Evolutionary conservation across 2,329 filamentous ascomycete genomes (phyloP), one percentile per base, ranked within the genome.

Genomic region (Cladorrhinum sp.): DNA sequence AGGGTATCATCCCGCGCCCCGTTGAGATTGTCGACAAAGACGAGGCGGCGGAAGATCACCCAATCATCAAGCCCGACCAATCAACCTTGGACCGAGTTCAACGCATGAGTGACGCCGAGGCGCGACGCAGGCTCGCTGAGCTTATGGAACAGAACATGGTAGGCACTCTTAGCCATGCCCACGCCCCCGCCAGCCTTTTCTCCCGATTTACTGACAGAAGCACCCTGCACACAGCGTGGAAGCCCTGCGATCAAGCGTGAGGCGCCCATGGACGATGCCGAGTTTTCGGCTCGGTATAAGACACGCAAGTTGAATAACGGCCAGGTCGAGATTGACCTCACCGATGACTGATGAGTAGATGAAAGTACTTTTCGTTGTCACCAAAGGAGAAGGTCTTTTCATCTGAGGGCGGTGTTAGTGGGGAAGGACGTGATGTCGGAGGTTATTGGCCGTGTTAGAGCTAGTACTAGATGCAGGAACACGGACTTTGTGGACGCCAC

Each of bases 201-300:
- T 8, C 12, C 36, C 36, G n/a, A n/a, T n/a, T n/a, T n/a, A n/a
- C 36, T 41, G 36, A 29, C 25, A 29, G 25, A 5, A 5, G 4
- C 25, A 5, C 36, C 12, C 16, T 22, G 18, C 16, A 45, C 16
- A 45, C 41, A 45, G 41, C 16, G 6, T 22, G 41, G 41, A 9
- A 5, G 18, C 18, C 41, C 3, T 45, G n/a, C 8, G 16, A 41
- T 45, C 6, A 45, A 45, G 16, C 41, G 41, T 29, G 25, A 69
- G 72, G 50, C 72, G 67, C 4, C 61, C 63, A 32, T 70, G 67
- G 6, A 68, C 25, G 51, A 69, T 69, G 51, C 67, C 6, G 4
- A 20, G 27, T 29, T 22, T 18, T 9, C 4, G 20, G 29, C 48
- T 24, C 55, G 29, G 1, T 57, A 53, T 20, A 60, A 57, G 54